Base-by-base conservation (phyloP, 1,284 basidiomycete species). In the Ganoderma leucocontextum region DNA sequence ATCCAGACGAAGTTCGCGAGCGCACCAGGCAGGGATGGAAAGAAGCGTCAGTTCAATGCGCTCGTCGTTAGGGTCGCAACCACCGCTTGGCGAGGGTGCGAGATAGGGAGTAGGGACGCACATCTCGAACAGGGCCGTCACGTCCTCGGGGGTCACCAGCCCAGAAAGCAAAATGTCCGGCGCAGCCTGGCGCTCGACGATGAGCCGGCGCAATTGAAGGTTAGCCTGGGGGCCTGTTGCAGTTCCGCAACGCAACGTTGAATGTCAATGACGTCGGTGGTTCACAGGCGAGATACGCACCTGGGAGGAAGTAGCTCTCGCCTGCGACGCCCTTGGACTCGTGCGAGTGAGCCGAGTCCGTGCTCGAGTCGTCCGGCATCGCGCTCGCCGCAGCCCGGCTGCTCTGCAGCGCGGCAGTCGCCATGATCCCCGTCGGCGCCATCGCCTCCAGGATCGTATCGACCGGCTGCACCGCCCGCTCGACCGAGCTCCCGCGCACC, bases 161-260 rank as follows among this genome's bases (percentile, higher is more conserved):
- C 84, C 84, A 5, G 80, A 80, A 4, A 81, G 79, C 22, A 85
- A 76, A 39, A 86, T 82, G 67, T 85, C 82, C 12, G 84, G 84
- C 4, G 82, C 80, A 41, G 77, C 74, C 57, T 79, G 81, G 62
- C 83, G 77, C 72, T 85, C 84, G 65, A 84, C 81, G 60, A 84
- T 80, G 69, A 84, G 79, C n/a, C 82, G 77, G 42, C 83, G 78
- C 53, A 82, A 68, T 49, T 78, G 75, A 2, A 80, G 74, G 69
- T 82, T 78, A 17, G 78, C 68, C 39, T 71, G 75, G 4, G 80
- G 79, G 12, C 79, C 80, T 77, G 64, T 75, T 10, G 8, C 8
- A 5, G 36, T 13, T 33, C 13, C 10, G 38, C 62, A 39, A 65
- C 41, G 29, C 47, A 49, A 25, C 47, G n/a, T n/a, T 49, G 1